Evolutionary conservation across 2,329 filamentous ascomycete genomes (phyloP), one percentile per base, ranked within the genome.

Genomic region (Penicillium olsonii): DNA sequence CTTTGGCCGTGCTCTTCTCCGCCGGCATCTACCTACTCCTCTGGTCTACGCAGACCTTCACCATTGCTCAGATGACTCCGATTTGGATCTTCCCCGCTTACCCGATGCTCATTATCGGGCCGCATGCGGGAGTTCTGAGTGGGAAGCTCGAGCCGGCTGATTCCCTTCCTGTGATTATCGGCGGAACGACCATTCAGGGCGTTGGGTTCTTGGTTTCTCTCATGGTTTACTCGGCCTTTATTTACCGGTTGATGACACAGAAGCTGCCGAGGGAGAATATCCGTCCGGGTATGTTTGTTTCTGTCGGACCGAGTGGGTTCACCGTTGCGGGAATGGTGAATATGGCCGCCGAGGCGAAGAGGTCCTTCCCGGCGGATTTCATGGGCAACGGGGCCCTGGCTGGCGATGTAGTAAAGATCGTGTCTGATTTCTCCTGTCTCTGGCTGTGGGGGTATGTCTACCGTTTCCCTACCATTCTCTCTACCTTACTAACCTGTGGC

Each of bases 51-150:
- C 80, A 82, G 52, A 83, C 81, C 2, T 85, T 84, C 59, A 85
- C 90, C 0, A 88, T 94, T 40, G 86, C 88, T 27, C 84, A 84
- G 44, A 94, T 95, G 90, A 94, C 89, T 0, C 89, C 89, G 0
- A 84, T 90, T 15, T 94, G 89, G 89, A 90, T 92, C 46, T 94
- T 94, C 57, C 90, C 89, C 0, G 88, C 87, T 0, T 95, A 95
- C 56, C 88, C 90, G 0, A 77, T 94, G 18, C 79, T 95, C 3
- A 82, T 94, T 8, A 83, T 87, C 18, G 89, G 87, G 0, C 87
- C 89, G 0, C 84, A 91, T 58, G 89, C 87, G 4, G 80, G 81
- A 15, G 83, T 79, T 6, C 66, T 85, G 11, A 76, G 79, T 18
- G 64, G 68, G 2, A 76, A 79, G 41, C 61, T 82, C 3, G 60